Evolutionary conservation across 805 yeast species (phyloP).

Genomic region (Torulaspora indica): DNA sequence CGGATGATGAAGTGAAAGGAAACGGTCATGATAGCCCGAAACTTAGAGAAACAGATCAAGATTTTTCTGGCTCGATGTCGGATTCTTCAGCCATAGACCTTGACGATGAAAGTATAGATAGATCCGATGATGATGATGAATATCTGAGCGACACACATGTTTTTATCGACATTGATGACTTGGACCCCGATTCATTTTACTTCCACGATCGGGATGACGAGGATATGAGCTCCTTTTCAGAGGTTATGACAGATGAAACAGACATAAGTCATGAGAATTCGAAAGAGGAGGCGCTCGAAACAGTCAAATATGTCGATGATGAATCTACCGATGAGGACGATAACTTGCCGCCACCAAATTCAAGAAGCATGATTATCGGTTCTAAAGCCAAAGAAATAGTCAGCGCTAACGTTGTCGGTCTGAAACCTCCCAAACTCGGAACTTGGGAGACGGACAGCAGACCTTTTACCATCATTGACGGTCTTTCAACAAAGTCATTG

Average conservation of each 20-base stretch:
- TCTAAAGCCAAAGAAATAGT: slow-evolving; percentile 86
- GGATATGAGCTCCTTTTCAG: slow-evolving; percentile 24
- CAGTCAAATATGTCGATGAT: slow-evolving; percentile 52
- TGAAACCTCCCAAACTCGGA: slow-evolving; percentile 88
- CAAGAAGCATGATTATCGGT: slow-evolving; percentile 56
- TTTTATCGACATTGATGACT: slow-evolving; percentile 37
- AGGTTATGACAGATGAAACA: slow-evolving; percentile 44
- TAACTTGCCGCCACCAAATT: slow-evolving; percentile 63
- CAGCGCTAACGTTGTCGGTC: slow-evolving; percentile 78
- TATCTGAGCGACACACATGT: slow-evolving; percentile 39
- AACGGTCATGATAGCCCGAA: slow-evolving; percentile 39
- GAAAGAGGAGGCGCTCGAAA: slow-evolving; percentile 32
- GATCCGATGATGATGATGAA: slow-evolving; percentile 33
- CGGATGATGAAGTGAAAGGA: slow-evolving; percentile 36
- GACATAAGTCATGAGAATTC: slow-evolving; percentile 10
- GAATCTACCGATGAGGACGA: slow-evolving; percentile 94
- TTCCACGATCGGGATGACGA: slow-evolving; percentile 33
- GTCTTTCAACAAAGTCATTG: slow-evolving; percentile 81
- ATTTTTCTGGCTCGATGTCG: slow-evolving; percentile 7
- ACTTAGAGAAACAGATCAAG: slow-evolving; percentile 26
- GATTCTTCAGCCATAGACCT: slow-evolving; percentile 13
- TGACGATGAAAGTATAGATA: slow-evolving; percentile 25
- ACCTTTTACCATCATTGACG: slow-evolving; percentile 93
- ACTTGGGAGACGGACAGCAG: slow-evolving; percentile 82
- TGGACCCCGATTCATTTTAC: slow-evolving; percentile 37